Conservation (phyloP, 139 green algal species). For the Zygnema circumcarinatum region DNA sequence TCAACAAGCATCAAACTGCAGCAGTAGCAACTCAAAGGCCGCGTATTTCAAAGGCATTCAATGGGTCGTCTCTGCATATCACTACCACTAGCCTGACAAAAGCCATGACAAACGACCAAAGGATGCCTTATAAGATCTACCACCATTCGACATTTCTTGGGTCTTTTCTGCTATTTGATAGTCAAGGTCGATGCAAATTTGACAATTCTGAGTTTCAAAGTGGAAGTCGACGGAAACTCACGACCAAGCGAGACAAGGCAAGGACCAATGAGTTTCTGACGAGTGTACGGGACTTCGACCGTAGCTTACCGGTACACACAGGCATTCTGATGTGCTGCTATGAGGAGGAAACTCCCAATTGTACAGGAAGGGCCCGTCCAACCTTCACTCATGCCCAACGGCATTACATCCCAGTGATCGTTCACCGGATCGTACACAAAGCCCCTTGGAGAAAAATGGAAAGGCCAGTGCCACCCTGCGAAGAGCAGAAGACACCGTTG, state of each 20-base stretch:
- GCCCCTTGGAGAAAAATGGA: conserved; percentile 20
- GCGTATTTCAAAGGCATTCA: background rate
- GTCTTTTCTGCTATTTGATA: background rate
- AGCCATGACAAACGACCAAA: background rate
- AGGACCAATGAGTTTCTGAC: no score
- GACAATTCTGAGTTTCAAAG: no score
- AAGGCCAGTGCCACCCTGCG: conserved; percentile 37
- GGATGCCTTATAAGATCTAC: background rate
- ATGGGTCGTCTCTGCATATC: background rate
- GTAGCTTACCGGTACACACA: no score
- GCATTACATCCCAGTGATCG: conserved; percentile 12
- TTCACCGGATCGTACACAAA: background rate
- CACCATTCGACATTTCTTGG: background rate
- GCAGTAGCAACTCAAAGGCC: background rate
- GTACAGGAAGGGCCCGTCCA: conserved; percentile 4
- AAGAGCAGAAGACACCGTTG: no score
- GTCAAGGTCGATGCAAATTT: no score
- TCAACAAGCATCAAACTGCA: background rate
- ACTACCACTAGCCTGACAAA: background rate
- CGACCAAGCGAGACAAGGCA: no score
- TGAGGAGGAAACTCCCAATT: background rate
- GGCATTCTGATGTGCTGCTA: background rate
- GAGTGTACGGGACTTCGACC: no score
- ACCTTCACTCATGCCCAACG: conserved; percentile 12
- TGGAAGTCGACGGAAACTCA: no score